Evolutionary conservation across 768 basidiomycete species (phyloP).

Genomic region (Psilocybe tampanensis): DNA sequence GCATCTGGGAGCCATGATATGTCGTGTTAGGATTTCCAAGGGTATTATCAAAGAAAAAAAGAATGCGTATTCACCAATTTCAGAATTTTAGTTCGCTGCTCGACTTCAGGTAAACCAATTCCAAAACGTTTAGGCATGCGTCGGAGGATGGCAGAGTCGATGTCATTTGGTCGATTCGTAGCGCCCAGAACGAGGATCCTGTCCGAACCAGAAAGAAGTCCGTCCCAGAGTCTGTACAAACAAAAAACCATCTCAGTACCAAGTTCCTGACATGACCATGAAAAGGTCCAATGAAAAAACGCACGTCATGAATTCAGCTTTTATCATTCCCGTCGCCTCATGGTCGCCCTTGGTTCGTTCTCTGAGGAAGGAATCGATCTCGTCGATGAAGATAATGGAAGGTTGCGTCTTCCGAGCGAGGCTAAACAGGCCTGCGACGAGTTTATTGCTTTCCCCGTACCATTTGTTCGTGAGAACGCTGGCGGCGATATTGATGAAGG

Average conservation of each 20-base stretch:
- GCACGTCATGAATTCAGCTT: slow-evolving; percentile 93
- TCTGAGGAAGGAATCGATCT: slow-evolving; percentile 94
- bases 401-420: slow-evolving; percentile 94
- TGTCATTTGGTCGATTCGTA: slow-evolving; percentile 93
- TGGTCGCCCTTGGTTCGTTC: slow-evolving; percentile 89
- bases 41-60: not conserved
- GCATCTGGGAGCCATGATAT: slow-evolving; percentile 63
- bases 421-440: slow-evolving; percentile 92
- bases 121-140: slow-evolving; percentile 99
- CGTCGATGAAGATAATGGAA: slow-evolving; percentile 97
- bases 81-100: slow-evolving; percentile 86
- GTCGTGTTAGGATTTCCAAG: too few species aligned
- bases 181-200: slow-evolving; percentile 92
- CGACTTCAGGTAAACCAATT: slow-evolving; percentile 73
- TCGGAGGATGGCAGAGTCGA: slow-evolving; percentile 83
- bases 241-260: too few species aligned
- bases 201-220: slow-evolving; percentile 77
- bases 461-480: slow-evolving; percentile 51
- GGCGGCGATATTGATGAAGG: slow-evolving; percentile 75
- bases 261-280: too few species aligned
- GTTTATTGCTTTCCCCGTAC: slow-evolving; percentile 75
- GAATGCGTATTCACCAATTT: slow-evolving; percentile 49
- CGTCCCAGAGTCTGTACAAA: slow-evolving; percentile 80
- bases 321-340: slow-evolving; percentile 99
- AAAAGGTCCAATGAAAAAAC: slow-evolving; percentile 24